These are phyloP conservation scores for Syncephalis fuscata DNA, from an alignment of 371 early-diverging fungal genomes.

Conservation along the genomic window DNA sequence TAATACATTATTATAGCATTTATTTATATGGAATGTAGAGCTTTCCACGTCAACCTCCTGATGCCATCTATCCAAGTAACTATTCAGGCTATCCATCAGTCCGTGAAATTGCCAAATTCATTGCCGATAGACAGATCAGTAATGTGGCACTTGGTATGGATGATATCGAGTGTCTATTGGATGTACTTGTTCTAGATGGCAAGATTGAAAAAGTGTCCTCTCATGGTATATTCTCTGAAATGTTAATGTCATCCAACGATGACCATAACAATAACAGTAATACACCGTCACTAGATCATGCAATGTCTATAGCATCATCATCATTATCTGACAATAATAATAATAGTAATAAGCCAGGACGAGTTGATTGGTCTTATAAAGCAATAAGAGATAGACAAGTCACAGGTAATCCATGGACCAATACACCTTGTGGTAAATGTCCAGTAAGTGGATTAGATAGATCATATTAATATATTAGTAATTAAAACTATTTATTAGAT, in stretches of 20 bases:
- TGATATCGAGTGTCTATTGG: slow-evolving; percentile 68
- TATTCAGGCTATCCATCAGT: slow-evolving; percentile 57
- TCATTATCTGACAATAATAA: no score
- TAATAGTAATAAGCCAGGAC: slow-evolving; percentile 7
- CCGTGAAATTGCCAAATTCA: slow-evolving; percentile 43
- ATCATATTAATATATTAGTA: no score
- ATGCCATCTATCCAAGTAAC: slow-evolving; percentile 30
- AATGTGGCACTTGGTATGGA: slow-evolving; percentile 50
- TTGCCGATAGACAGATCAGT: slow-evolving; percentile 50
- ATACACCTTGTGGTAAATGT: slow-evolving; percentile 74
- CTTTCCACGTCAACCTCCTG: slow-evolving; percentile 37
- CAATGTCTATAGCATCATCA: slow-evolving; percentile 5
- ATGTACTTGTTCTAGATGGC: slow-evolving; percentile 82
- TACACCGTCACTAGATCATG: no score
- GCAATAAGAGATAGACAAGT: slow-evolving; percentile 30
- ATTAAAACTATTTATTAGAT: no score
- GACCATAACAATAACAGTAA: slow-evolving; percentile 25
- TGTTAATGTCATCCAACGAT: slow-evolving; percentile 17
- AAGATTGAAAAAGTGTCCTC: slow-evolving; percentile 51
- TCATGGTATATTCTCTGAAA: slow-evolving; percentile 23
- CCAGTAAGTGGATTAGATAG: slow-evolving; percentile 20
- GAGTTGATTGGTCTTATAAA: slow-evolving; percentile 54
- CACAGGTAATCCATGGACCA: slow-evolving; percentile 41
- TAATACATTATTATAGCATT: no score
- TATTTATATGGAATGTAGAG: slow-evolving; percentile 28